Conservation (phyloP, 805 yeast species). For the Yarrowia alimentaria region DNA sequence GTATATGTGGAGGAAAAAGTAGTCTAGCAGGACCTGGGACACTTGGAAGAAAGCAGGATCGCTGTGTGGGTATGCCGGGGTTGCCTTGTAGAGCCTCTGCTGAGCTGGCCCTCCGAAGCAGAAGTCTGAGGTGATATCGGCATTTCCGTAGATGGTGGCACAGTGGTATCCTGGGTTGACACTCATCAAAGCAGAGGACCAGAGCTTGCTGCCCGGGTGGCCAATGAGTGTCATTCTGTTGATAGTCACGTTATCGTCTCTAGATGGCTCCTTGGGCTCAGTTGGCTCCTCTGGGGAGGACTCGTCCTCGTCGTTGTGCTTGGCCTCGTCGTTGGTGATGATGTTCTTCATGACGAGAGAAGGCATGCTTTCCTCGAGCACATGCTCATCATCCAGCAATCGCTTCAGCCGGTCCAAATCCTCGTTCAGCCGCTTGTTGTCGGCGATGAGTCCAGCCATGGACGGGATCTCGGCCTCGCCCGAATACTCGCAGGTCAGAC, state of each 20-base stretch:
- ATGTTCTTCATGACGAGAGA: slow-evolving; percentile 17
- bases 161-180: slow-evolving; percentile 27
- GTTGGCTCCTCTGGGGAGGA: slow-evolving; percentile 5
- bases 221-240: slow-evolving; percentile 14
- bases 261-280: slow-evolving; percentile 1
- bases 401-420: slow-evolving; percentile 19
- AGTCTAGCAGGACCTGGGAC: slow-evolving; percentile 13
- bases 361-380: slow-evolving; percentile 23
- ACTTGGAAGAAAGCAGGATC: slow-evolving; percentile 18
- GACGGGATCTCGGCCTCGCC: slow-evolving; percentile 4
- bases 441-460: slow-evolving; percentile 11
- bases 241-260: slow-evolving; percentile 14
- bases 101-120: slow-evolving; percentile 6
- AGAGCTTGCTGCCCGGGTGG: slow-evolving; percentile 8
- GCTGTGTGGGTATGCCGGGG: slow-evolving; percentile 1
- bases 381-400: slow-evolving; percentile 18
- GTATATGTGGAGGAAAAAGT: slow-evolving; percentile 24
- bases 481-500: slow-evolving; percentile 17
- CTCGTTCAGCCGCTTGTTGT: slow-evolving; percentile 15
- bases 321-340: background rate
- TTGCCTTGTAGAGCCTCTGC: background rate
- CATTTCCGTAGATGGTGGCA: slow-evolving; percentile 11
- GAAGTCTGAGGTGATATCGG: slow-evolving; percentile 13
- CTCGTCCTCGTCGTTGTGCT: background rate
- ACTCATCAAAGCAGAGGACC: slow-evolving; percentile 10